A percentile compares a stretch with the other conserved stretches of the same genome.
Evolutionary conservation across 805 yeast species (phyloP).

Genomic region (Kluyveromyces lactis): DNA sequence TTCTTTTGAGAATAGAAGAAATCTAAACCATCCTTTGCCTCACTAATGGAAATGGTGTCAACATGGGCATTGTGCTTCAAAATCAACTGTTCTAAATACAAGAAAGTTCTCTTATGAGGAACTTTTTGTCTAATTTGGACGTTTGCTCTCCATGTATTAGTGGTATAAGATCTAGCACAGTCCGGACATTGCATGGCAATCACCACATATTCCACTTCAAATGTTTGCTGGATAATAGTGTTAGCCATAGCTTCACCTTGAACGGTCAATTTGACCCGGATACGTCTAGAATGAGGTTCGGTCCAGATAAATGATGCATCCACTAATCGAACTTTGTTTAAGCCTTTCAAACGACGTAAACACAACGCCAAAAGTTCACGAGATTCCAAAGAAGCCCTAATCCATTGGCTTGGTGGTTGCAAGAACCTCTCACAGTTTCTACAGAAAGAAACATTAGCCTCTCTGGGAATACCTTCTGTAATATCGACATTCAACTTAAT

Average conservation of each 20-base stretch:
- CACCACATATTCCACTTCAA: constrained; percentile 90
- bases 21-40: constrained; percentile 89
- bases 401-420: constrained; percentile 94
- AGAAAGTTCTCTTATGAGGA: constrained; percentile 90
- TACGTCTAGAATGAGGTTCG: constrained; percentile 96
- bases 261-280: constrained; percentile 82
- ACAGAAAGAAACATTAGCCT: constrained; percentile 87
- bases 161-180: constrained; percentile 95
- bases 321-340: constrained; percentile 73
- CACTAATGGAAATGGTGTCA: constrained; percentile 89
- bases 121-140: constrained; percentile 98
- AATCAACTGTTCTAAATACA: constrained; percentile 91
- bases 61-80: constrained; percentile 87
- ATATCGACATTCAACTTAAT: constrained; percentile 88
- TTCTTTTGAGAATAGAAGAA: constrained; percentile 82
- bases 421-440: constrained; percentile 94
- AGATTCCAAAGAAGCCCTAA: constrained; percentile 81
- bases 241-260: constrained; percentile 95
- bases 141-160: constrained; percentile 96
- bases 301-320: constrained; percentile 98
- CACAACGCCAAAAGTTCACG: constrained; percentile 89
- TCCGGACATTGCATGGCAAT: constrained; percentile 96
- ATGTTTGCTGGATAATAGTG: constrained; percentile 86
- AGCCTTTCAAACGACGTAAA: constrained; percentile 78
- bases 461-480: constrained; percentile 90